Conservation (phyloP, 805 yeast genomes). For the Lipomyces japonicus region DNA sequence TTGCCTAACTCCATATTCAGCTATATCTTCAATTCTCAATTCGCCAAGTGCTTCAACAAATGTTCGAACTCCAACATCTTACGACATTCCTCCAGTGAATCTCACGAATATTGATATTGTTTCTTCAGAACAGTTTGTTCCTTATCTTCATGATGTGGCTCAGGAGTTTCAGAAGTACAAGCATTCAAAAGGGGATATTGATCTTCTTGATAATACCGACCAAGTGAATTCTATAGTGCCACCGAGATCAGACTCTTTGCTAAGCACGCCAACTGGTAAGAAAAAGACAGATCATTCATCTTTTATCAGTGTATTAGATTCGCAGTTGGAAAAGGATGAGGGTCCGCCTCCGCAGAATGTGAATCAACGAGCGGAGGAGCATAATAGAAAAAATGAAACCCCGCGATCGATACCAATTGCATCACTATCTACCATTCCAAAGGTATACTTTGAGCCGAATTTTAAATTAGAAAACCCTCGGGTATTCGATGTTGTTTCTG, state of each 20-base stretch:
- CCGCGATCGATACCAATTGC: slow-evolving; percentile 19
- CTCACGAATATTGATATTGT: slow-evolving; percentile 52
- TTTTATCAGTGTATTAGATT: slow-evolving; percentile 14
- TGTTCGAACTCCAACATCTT: slow-evolving; percentile 55
- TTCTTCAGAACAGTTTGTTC: slow-evolving; percentile 43
- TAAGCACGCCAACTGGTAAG: not conserved
- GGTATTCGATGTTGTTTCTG: slow-evolving; percentile 69
- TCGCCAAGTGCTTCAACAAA: slow-evolving; percentile 13
- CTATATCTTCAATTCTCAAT: slow-evolving; percentile 24
- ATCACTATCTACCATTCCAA: slow-evolving; percentile 56
- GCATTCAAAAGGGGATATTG: slow-evolving; percentile 1
- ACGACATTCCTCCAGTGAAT: slow-evolving; percentile 80
- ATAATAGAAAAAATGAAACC: not conserved
- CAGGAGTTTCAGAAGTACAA: slow-evolving; percentile 42
- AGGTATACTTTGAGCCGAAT: slow-evolving; percentile 58
- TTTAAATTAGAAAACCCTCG: slow-evolving; percentile 88
- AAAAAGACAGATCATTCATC: slow-evolving; percentile 2
- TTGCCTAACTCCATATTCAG: not conserved
- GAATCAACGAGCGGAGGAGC: not conserved
- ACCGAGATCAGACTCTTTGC: slow-evolving; percentile 15
- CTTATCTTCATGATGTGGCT: slow-evolving; percentile 46
- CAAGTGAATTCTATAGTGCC: slow-evolving; percentile 1
- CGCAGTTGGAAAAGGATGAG: slow-evolving; percentile 2
- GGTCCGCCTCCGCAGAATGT: not conserved
- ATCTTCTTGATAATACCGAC: not conserved